phyloP scores from a whole-genome alignment of 306 rosid genomes.

The Leucaena leucocephala region DNA sequence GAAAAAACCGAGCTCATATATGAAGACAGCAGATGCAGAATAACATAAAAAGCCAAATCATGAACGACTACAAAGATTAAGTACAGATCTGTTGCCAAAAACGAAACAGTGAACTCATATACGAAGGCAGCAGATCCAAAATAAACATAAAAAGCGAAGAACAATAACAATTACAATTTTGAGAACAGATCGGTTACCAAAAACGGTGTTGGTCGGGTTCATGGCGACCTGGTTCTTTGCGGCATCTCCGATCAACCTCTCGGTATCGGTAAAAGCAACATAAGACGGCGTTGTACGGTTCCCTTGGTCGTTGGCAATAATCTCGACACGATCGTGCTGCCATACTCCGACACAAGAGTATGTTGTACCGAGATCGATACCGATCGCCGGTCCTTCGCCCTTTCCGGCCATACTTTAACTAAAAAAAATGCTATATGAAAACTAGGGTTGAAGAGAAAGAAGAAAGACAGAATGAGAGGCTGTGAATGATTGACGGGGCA shows the following conservation, averaged over 20 bases:
- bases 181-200: slow-evolving; percentile 47
- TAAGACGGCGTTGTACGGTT: slow-evolving; percentile 82
- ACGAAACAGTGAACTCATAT: not conserved
- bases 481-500: not conserved
- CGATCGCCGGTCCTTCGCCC: slow-evolving; percentile 84
- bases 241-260: slow-evolving; percentile 76
- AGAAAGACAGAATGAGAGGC: not conserved
- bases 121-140: not conserved
- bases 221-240: slow-evolving; percentile 93
- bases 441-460: not conserved
- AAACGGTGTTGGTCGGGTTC: slow-evolving; percentile 82
- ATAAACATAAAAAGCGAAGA: not conserved
- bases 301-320: slow-evolving; percentile 84
- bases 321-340: slow-evolving; percentile 84
- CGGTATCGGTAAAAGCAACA: slow-evolving; percentile 74
- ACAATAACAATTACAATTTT: not conserved
- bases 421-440: not conserved
- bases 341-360: slow-evolving; percentile 87
- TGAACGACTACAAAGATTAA: not conserved
- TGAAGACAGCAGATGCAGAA: not conserved
- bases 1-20: not conserved
- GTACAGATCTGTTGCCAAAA: not conserved
- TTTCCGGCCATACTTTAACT: slow-evolving; percentile 59
- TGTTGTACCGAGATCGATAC: slow-evolving; percentile 81
- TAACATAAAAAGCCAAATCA: not conserved